phyloP scores from a whole-genome alignment of 129 eudicot genomes.

The Chrysanthemum seticuspe region DNA sequence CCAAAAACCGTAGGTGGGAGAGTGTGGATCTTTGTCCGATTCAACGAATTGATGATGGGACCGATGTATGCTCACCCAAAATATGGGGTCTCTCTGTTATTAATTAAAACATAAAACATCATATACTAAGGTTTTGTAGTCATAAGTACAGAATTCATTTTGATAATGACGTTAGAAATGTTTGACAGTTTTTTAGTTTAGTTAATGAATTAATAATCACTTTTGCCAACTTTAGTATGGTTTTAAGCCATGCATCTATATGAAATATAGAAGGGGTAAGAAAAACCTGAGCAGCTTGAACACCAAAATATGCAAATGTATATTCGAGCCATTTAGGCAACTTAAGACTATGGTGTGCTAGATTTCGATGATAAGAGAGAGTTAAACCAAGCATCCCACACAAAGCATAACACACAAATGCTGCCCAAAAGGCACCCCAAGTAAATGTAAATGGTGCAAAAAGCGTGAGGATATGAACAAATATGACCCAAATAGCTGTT shows the following conservation, averaged over 20 bases:
- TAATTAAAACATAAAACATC: too few species aligned
- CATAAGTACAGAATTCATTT: too few species aligned
- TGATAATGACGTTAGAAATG: too few species aligned
- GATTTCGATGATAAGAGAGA: slow-evolving; percentile 63
- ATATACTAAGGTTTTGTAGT: too few species aligned
- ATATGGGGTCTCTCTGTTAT: too few species aligned
- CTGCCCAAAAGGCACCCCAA: slow-evolving; percentile 62
- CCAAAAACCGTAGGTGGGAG: too few species aligned
- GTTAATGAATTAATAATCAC: too few species aligned
- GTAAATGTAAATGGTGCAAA: slow-evolving; percentile 59
- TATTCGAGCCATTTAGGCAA: slow-evolving; percentile 83
- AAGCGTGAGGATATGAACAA: slow-evolving; percentile 48
- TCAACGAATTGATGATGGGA: too few species aligned
- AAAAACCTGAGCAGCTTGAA: slow-evolving; percentile 63
- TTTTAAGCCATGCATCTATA: not conserved
- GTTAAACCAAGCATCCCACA: slow-evolving; percentile 60
- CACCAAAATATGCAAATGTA: slow-evolving; percentile 66
- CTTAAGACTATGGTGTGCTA: slow-evolving; percentile 69
- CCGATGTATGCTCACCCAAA: too few species aligned
- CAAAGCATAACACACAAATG: slow-evolving; percentile 41
- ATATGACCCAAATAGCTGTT: slow-evolving; percentile 30
- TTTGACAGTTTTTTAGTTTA: too few species aligned
- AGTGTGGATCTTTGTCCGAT: too few species aligned
- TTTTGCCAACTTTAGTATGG: not conserved
- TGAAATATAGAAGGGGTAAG: not conserved